phyloP scores from a whole-genome alignment of 345 rosid species.

The Camelina sativa region DNA sequence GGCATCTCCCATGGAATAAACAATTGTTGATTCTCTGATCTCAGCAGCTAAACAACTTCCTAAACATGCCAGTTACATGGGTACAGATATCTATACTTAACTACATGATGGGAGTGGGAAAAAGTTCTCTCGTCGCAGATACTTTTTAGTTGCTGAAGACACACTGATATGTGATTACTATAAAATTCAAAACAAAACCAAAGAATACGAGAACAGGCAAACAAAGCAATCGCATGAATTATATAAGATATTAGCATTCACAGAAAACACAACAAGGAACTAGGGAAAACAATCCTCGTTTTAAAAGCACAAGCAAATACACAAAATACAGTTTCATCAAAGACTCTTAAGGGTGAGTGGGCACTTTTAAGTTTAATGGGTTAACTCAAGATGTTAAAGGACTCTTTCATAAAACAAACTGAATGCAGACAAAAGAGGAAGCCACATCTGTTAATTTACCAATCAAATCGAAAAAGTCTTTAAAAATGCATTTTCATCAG shows the following conservation, averaged over 20 bases:
- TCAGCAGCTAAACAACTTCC: conserved; percentile 5
- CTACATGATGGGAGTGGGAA: not conserved
- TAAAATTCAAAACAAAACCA: not conserved
- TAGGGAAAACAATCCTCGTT: conserved; percentile 1
- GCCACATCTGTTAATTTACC: not conserved
- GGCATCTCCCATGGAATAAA: not conserved
- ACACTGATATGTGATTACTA: not conserved
- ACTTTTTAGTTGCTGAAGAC: not conserved
- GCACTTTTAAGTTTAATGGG: not conserved
- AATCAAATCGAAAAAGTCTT: no score
- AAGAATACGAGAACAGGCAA: not conserved
- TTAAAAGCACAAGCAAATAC: not conserved
- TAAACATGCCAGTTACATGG: conserved; percentile 3
- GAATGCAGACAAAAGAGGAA: not conserved
- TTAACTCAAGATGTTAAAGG: not conserved
- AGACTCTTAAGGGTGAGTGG: not conserved
- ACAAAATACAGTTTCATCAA: conserved; percentile 1
- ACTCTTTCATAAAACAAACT: not conserved
- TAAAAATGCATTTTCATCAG: not conserved
- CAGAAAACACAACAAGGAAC: not conserved
- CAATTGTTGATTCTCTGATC: not conserved
- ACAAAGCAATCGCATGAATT: not conserved
- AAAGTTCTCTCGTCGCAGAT: not conserved
- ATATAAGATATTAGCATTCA: not conserved
- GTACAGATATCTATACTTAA: not conserved